Base-by-base conservation (phyloP, 352 stramenopile genomes). In the Phytopythium cucurbitacearum region DNA sequence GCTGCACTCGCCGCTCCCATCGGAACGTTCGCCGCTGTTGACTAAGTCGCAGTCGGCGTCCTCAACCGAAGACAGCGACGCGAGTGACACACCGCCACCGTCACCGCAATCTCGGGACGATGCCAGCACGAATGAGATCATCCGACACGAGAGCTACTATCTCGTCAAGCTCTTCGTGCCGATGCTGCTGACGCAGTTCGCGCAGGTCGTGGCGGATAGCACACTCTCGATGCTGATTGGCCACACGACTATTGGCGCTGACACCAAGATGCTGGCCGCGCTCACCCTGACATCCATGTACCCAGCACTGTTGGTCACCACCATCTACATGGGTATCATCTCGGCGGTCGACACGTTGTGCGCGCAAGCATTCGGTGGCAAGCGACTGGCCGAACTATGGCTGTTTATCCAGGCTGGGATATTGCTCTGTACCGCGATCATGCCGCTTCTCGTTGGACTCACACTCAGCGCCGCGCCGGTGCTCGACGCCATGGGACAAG, bases 351-450 rank as follows among this genome's bases (percentile, higher is more conserved):
- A 68, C 44, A 81, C 65, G 10, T 21, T 74, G 3, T 69, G 60
- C 15, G 58, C 63, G 3, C 68, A 81, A 16, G 62, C 65, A 1
- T 69, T 67, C 39, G 68, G 71, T 6, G 67, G 56, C n/a, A 69
- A 70, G 39, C 59, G 64, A 13, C 43, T 62, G 13, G 15, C 40
- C 10, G 67, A 81, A 50, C 28, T 78, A 5, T 76, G 71, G 34
- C 46, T 81, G 5, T 76, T 71, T 42, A 60, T 57, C 1, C 71
- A 81, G 48, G 68, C 67, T 0, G 68, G 59, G 0, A 38, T 75
- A 9, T 3, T 81, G 0, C 37, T 59, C 5, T 48, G 35, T 5
- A 32, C 40, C 33, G 45, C 40, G n/a, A 56, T 33, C 34, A 1
- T 67, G 13, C 56, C 63, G 12, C 12, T 58, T 0, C 38, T 69